Percentiles rank a stretch among this genome's conserved stretches.
Conservation (phyloP, 148 eudicot genomes). For the Cornus florida region DNA sequence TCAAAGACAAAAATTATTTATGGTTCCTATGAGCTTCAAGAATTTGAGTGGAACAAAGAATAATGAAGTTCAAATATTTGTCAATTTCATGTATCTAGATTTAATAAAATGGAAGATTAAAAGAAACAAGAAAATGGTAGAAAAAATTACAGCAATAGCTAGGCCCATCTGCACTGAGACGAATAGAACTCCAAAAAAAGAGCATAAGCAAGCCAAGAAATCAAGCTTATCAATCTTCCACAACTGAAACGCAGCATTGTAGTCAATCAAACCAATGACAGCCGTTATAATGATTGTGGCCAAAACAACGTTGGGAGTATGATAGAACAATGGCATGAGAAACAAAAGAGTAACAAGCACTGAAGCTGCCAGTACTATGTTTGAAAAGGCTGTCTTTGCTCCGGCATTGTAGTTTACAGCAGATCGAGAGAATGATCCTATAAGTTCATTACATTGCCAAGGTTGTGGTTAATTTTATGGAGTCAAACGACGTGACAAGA, state of each 20-base stretch:
- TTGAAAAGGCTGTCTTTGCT: conserved; percentile 68
- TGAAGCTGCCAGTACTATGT: conserved; percentile 71
- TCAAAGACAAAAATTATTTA: too few relatives aligned
- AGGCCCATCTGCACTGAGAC: conserved; percentile 75
- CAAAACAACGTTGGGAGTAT: conserved; percentile 72
- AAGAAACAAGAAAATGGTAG: background rate
- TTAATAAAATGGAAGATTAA: too few relatives aligned
- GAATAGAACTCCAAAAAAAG: conserved; percentile 83
- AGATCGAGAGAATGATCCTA: conserved; percentile 85
- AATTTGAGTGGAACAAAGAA: too few relatives aligned
- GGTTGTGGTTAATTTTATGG: too few relatives aligned
- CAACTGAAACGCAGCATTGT: conserved; percentile 50
- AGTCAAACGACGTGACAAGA: too few relatives aligned
- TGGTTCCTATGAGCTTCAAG: too few relatives aligned
- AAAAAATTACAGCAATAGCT: conserved; percentile 63
- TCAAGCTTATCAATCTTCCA: conserved; percentile 94
- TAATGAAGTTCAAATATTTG: too few relatives aligned
- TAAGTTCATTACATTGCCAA: background rate
- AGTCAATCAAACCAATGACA: conserved; percentile 72
- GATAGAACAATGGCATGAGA: conserved; percentile 77
- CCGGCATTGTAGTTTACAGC: conserved; percentile 86
- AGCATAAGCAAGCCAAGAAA: conserved; percentile 63
- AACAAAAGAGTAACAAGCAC: conserved; percentile 72
- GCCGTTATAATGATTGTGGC: conserved; percentile 83
- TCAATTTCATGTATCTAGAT: too few relatives aligned